Evolutionary conservation across 2,329 filamentous ascomycete species (phyloP).

Genomic region (Aciculosporium take): DNA sequence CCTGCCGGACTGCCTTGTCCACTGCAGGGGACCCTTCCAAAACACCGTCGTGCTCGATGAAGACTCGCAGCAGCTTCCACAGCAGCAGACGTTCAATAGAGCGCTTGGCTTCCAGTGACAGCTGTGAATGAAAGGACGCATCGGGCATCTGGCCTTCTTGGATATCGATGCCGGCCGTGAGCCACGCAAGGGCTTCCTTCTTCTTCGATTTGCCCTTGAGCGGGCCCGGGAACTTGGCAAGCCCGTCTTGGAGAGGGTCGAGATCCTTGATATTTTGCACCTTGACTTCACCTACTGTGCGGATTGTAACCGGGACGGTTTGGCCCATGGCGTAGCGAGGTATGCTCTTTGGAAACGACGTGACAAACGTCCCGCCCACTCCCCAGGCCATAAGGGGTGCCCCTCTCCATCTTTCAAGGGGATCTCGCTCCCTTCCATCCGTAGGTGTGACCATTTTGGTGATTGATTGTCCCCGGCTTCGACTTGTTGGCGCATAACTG

Average conservation of each 20-base stretch:
- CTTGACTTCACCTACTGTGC: constrained; percentile 69
- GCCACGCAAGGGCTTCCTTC: constrained; percentile 78
- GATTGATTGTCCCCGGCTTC: constrained; percentile 39
- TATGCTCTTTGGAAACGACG: constrained; percentile 76
- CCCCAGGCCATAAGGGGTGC: constrained; percentile 79
- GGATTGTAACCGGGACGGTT: constrained; percentile 61
- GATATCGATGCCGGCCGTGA: constrained; percentile 58
- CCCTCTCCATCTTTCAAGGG: constrained; percentile 81
- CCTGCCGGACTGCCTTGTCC: constrained; percentile 58
- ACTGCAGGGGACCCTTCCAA: constrained; percentile 60
- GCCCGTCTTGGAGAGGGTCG: constrained; percentile 53
- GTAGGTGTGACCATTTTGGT: constrained; percentile 46
- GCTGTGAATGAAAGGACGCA: constrained; percentile 32
- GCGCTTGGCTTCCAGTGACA: constrained; percentile 52
- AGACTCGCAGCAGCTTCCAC: constrained; percentile 71
- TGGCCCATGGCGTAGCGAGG: constrained; percentile 72
- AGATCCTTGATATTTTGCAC: constrained; percentile 63
- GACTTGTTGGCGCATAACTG: constrained; percentile 18
- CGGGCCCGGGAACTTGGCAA: constrained; percentile 79
- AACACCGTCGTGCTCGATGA: constrained; percentile 75
- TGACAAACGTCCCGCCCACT: constrained; percentile 67
- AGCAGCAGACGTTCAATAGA: constrained; percentile 66
- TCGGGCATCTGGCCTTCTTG: constrained; percentile 48
- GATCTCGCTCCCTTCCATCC: constrained; percentile 57
- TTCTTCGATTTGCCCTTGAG: constrained; percentile 85